Percentiles rank a stretch among this genome's conserved stretches.
These are phyloP conservation scores for Phytophthora cajani DNA, from an alignment of 352 stramenopile species.

Conservation along the genomic window DNA sequence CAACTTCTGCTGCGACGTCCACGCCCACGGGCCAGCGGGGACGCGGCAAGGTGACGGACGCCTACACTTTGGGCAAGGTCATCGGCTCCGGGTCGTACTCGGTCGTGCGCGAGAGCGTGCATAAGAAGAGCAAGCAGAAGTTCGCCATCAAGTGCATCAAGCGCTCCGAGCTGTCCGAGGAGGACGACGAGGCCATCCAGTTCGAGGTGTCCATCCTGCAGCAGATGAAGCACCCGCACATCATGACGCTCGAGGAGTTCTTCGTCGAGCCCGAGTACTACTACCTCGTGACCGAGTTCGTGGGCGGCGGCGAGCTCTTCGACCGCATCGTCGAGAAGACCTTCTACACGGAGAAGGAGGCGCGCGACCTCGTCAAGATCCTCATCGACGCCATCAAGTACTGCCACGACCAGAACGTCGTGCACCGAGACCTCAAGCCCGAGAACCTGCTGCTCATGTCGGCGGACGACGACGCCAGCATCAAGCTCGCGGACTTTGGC, in stretches of 20 bases:
- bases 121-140: slow-evolving; percentile 82
- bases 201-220: slow-evolving; percentile 86
- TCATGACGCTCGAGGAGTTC: slow-evolving; percentile 92
- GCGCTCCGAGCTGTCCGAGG: slow-evolving; percentile 66
- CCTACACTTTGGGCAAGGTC: slow-evolving; percentile 78
- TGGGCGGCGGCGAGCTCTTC: slow-evolving; percentile 89
- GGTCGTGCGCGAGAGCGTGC: slow-evolving; percentile 84
- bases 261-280: slow-evolving; percentile 90
- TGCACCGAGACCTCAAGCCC: slow-evolving; percentile 84
- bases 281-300: slow-evolving; percentile 91
- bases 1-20: slow-evolving; percentile 9
- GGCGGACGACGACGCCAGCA: slow-evolving; percentile 84
- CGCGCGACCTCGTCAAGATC: slow-evolving; percentile 84
- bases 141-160: slow-evolving; percentile 93
- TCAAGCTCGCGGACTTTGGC: slow-evolving; percentile 94
- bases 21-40: slow-evolving; percentile 30
- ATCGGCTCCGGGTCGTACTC: slow-evolving; percentile 92
- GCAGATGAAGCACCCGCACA: slow-evolving; percentile 89
- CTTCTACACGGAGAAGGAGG: slow-evolving; percentile 89
- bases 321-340: slow-evolving; percentile 91
- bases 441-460: slow-evolving; percentile 90
- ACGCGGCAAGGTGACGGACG: slow-evolving; percentile 69
- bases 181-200: slow-evolving; percentile 83
- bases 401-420: slow-evolving; percentile 87
- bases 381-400: slow-evolving; percentile 85